Conservation (phyloP, 176 grass and related monocot species). For the Tillandsia leiboldiana region DNA sequence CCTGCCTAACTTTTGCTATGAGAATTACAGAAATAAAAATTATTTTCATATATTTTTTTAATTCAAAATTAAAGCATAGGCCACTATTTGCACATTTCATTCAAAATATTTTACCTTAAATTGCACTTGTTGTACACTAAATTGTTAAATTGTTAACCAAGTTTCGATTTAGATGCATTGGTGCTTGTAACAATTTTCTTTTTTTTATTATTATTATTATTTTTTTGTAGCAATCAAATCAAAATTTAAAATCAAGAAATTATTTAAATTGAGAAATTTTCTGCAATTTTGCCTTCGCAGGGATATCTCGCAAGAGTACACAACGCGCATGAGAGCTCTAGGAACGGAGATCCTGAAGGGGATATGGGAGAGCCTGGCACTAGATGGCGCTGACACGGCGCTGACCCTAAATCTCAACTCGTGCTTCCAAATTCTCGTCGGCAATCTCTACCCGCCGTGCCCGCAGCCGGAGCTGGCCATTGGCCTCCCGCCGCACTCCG, state of each 20-base stretch:
- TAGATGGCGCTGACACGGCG: slow-evolving; percentile 24
- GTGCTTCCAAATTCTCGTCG: slow-evolving; percentile 47
- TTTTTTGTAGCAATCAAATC: not conserved
- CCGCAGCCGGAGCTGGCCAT: slow-evolving; percentile 13
- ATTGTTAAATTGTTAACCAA: too few species aligned
- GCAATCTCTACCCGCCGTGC: slow-evolving; percentile 48
- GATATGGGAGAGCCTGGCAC: slow-evolving; percentile 48
- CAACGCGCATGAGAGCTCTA: slow-evolving; percentile 27
- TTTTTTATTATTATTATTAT: too few species aligned
- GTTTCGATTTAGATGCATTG: too few species aligned
- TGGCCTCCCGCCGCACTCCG: slow-evolving; percentile 49
- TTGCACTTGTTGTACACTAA: too few species aligned
- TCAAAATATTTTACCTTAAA: too few species aligned
- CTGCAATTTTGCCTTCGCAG: not conserved
- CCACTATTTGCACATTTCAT: too few species aligned
- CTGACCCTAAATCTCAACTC: slow-evolving; percentile 38
- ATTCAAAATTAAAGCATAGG: too few species aligned
- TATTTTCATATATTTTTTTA: too few species aligned
- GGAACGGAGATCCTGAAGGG: slow-evolving; percentile 30
- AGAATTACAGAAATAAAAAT: too few species aligned
- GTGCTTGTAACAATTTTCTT: too few species aligned
- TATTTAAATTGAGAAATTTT: not conserved
- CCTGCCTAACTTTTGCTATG: too few species aligned
- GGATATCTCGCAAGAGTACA: slow-evolving; percentile 42
- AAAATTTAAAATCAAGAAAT: not conserved